phyloP scores from a whole-genome alignment of 164 flowering plant genomes.

The Vitis riparia region DNA sequence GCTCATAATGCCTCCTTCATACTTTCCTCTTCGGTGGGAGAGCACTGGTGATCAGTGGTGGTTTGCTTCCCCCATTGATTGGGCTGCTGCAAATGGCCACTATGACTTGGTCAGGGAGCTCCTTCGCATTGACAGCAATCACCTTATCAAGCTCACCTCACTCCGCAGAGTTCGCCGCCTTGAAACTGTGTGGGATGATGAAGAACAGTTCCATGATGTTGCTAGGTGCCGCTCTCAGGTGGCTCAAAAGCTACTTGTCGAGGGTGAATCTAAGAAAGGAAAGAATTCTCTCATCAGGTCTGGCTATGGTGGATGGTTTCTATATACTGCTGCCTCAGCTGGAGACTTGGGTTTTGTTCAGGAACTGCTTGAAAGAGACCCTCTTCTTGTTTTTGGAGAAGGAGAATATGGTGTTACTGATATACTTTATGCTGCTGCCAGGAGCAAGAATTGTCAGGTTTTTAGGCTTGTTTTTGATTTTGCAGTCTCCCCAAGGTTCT shows the following conservation, averaged over 20 bases:
- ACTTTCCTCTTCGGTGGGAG: slow-evolving; percentile 72
- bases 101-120: slow-evolving; percentile 69
- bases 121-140: slow-evolving; percentile 57
- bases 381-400: slow-evolving; percentile 67
- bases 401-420: slow-evolving; percentile 75
- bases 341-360: slow-evolving; percentile 56
- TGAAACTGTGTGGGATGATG: slow-evolving; percentile 71
- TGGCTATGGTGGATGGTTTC: slow-evolving; percentile 77
- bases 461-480: slow-evolving; percentile 51
- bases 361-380: slow-evolving; percentile 45
- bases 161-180: slow-evolving; percentile 65
- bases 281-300: slow-evolving; percentile 47
- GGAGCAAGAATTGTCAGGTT: slow-evolving; percentile 53
- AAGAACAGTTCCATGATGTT: slow-evolving; percentile 50
- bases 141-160: slow-evolving; percentile 65
- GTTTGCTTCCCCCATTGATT: slow-evolving; percentile 74
- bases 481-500: slow-evolving; percentile 54
- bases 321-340: slow-evolving; percentile 76
- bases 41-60: slow-evolving; percentile 83
- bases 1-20: slow-evolving; percentile 35
- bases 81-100: slow-evolving; percentile 76
- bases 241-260: slow-evolving; percentile 40
- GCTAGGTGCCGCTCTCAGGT: slow-evolving; percentile 50
- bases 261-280: slow-evolving; percentile 37
- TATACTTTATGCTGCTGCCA: slow-evolving; percentile 66